Percentiles rank a stretch among this genome's conserved stretches.
Conservation (phyloP, 2,329 filamentous ascomycete species). For the Pestalotiopsis sp. region DNA sequence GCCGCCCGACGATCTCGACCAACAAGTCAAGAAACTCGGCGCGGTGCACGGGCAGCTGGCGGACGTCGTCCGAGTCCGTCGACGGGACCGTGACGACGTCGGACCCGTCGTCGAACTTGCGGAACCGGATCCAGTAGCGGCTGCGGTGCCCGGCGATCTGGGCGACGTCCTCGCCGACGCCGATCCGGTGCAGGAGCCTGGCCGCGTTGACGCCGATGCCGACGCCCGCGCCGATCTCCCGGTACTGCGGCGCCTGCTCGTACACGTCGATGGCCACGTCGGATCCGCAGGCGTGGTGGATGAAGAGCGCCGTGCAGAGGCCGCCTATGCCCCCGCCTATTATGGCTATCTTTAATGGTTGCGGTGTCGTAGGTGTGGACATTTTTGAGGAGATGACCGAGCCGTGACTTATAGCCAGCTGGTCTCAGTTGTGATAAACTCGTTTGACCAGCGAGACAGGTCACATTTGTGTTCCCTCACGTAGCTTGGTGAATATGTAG, state of each 20-base stretch:
- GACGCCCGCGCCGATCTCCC: conserved; percentile 38
- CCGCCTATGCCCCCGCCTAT: conserved; percentile 43
- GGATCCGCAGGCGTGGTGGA: conserved; percentile 31
- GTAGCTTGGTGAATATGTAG: too few relatives aligned
- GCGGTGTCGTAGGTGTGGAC: not conserved
- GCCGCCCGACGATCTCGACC: conserved; percentile 20
- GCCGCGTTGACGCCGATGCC: conserved; percentile 37
- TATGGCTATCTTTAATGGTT: conserved; percentile 31
- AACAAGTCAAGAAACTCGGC: conserved; percentile 30
- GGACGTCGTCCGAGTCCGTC: conserved; percentile 23
- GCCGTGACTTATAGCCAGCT: too few relatives aligned
- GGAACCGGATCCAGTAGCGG: conserved; percentile 36
- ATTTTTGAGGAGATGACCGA: not conserved
- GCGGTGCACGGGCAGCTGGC: conserved; percentile 21
- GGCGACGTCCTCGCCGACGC: conserved; percentile 31
- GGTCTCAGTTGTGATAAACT: too few relatives aligned
- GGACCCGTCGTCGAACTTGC: conserved; percentile 35
- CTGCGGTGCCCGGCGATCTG: conserved; percentile 31
- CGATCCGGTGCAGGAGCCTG: conserved; percentile 34
- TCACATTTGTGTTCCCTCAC: too few relatives aligned
- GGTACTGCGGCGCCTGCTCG: conserved; percentile 36
- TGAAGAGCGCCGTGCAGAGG: conserved; percentile 36
- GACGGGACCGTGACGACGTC: conserved; percentile 32
- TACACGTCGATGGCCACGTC: conserved; percentile 35
- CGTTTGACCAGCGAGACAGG: too few relatives aligned